phyloP scores from a whole-genome alignment of 805 yeast genomes.

The Starmerella stellata region DNA sequence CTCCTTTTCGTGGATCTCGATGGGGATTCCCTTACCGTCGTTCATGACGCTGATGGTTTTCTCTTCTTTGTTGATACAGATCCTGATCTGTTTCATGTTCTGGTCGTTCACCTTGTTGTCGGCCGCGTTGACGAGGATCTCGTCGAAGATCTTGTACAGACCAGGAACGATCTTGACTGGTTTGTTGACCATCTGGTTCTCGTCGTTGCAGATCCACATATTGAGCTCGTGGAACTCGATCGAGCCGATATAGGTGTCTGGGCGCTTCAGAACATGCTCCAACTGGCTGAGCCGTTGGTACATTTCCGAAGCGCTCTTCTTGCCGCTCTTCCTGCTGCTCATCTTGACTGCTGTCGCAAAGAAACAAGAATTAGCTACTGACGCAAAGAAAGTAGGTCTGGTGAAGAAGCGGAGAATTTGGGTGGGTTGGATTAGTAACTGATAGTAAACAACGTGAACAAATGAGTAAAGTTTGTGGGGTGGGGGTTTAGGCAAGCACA shows the following conservation, averaged over 20 bases:
- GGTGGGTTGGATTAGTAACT: too few species aligned
- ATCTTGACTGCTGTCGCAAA: too few species aligned
- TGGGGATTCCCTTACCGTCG: conserved; percentile 90
- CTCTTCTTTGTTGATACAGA: conserved; percentile 56
- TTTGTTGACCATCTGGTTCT: conserved; percentile 35
- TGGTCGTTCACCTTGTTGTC: conserved; percentile 95
- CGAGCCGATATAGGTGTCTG: conserved; percentile 94
- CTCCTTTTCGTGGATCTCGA: conserved; percentile 81
- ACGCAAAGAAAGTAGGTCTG: too few species aligned
- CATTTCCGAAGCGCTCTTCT: conserved; percentile 14
- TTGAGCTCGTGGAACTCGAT: conserved; percentile 62
- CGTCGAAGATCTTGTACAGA: conserved; percentile 87
- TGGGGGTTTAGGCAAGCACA: too few species aligned
- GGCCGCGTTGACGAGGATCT: conserved; percentile 92
- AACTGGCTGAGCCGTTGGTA: conserved; percentile 88
- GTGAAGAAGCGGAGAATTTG: too few species aligned
- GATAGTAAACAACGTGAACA: too few species aligned
- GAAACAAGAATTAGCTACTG: too few species aligned
- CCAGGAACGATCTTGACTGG: conserved; percentile 82
- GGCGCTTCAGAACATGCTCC: conserved; percentile 91
- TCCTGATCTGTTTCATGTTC: conserved; percentile 67
- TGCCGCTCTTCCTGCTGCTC: neutral
- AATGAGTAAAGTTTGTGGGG: too few species aligned
- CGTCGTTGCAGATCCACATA: conserved; percentile 74
- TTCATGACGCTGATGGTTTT: conserved; percentile 66